phyloP scores from a whole-genome alignment of 2,329 filamentous ascomycete species.

The Hymenoscyphus albidus region DNA sequence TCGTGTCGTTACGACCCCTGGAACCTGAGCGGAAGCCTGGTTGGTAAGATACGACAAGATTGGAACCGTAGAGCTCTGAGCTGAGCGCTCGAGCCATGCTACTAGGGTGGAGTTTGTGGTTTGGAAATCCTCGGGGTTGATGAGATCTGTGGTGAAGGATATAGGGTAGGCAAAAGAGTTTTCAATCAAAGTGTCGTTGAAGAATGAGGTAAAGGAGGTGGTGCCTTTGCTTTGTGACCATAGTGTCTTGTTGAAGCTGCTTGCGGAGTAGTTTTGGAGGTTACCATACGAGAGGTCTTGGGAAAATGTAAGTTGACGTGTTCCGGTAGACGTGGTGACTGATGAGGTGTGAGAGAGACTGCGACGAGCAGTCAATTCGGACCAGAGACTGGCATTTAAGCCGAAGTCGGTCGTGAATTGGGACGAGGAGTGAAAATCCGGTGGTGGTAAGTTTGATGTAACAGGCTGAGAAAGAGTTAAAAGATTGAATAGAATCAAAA shows the following conservation, averaged over 20 bases:
- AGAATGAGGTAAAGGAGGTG: conserved; percentile 11
- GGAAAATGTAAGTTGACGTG: conserved; percentile 17
- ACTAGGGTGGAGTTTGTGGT: conserved; percentile 17
- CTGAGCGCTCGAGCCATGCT: conserved; percentile 20
- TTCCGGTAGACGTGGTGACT: conserved; percentile 23
- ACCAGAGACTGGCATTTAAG: conserved; percentile 18
- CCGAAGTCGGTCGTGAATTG: conserved; percentile 7
- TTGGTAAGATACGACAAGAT: conserved; percentile 24
- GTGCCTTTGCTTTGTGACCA: conserved; percentile 19
- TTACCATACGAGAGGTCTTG: conserved; percentile 23
- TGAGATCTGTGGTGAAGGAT: conserved; percentile 17
- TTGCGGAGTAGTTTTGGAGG: conserved; percentile 20
- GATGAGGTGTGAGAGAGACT: conserved; percentile 18
- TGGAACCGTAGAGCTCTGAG: conserved; percentile 12
- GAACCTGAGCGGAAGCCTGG: conserved; percentile 8
- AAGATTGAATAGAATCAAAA: conserved; percentile 3
- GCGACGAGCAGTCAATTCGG: conserved; percentile 16
- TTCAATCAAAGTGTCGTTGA: conserved; percentile 3
- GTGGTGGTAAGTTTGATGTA: not conserved
- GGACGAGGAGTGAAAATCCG: conserved; percentile 30
- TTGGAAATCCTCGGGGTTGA: conserved; percentile 14
- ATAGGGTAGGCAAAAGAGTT: conserved; percentile 22
- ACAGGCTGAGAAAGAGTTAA: conserved; percentile 18
- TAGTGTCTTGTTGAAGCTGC: conserved; percentile 22
- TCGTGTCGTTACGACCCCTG: conserved; percentile 15